Evolutionary conservation across 1,284 basidiomycete species (phyloP).

Genomic region (Rhodotorula sp.): DNA sequence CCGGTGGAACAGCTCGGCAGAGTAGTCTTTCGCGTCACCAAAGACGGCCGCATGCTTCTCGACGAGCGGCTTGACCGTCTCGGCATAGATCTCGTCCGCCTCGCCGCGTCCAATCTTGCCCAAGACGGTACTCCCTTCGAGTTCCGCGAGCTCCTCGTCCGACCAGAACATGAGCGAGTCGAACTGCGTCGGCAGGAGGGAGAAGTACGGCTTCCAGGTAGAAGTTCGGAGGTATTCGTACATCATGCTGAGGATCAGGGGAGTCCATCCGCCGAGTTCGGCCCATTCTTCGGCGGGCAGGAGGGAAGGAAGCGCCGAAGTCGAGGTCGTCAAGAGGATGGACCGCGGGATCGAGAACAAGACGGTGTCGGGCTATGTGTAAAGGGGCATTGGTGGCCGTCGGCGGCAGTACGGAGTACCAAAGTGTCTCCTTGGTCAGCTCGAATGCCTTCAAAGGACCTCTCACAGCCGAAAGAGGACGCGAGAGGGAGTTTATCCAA

Average conservation of each 20-base stretch:
- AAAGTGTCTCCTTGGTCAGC: too few species aligned
- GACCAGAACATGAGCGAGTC: conserved; percentile 96
- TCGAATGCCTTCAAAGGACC: not conserved
- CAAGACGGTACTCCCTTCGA: conserved; percentile 80
- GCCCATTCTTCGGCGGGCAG: conserved; percentile 65
- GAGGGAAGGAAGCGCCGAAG: conserved; percentile 63
- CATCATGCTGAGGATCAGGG: conserved; percentile 91
- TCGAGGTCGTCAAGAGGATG: conserved; percentile 75
- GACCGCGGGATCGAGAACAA: conserved; percentile 81
- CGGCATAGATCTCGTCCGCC: conserved; percentile 71
- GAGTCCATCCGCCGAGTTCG: conserved; percentile 67
- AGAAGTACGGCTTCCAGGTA: conserved; percentile 45
- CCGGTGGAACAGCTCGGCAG: conserved; percentile 75
- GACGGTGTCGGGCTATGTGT: conserved; percentile 62
- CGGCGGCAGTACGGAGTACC: too few species aligned
- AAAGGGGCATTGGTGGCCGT: not conserved
- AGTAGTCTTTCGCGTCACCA: conserved; percentile 60
- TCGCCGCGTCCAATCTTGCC: conserved; percentile 84
- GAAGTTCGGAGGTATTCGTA: conserved; percentile 65
- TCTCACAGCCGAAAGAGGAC: not conserved
- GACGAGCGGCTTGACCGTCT: conserved; percentile 51
- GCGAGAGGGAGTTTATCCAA: not conserved
- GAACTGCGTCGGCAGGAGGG: conserved; percentile 65
- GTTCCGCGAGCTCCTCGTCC: conserved; percentile 67
- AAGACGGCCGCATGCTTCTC: conserved; percentile 73